Conservation (phyloP, 169 alveolate species). For the Amoebophrya sp. region DNA sequence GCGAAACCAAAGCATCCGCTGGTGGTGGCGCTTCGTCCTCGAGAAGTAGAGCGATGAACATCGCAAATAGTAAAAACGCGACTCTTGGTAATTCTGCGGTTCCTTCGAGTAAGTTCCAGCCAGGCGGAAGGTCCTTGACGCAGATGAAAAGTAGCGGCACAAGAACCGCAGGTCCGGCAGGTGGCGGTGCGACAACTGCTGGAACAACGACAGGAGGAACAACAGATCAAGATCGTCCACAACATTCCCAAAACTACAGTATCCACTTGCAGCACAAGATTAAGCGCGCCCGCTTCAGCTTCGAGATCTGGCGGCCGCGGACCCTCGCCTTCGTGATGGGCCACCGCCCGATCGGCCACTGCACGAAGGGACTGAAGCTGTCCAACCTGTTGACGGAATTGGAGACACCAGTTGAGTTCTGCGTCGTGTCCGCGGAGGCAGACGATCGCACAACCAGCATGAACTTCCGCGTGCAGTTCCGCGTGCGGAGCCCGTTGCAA, state of each 20-base stretch:
- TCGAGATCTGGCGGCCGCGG: slow-evolving; percentile 26
- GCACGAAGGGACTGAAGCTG: not conserved
- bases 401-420: not conserved
- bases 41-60: too few species aligned
- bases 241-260: too few species aligned
- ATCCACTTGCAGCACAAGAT: slow-evolving; percentile 1
- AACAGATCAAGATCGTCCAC: too few species aligned
- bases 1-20: too few species aligned
- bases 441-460: not conserved
- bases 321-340: not conserved
- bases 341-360: not conserved
- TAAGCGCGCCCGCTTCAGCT: not conserved
- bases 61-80: not conserved
- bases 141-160: too few species aligned
- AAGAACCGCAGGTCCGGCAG: too few species aligned
- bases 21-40: too few species aligned
- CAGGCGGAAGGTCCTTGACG: too few species aligned
- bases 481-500: not conserved
- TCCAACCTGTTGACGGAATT: not conserved
- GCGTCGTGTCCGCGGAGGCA: not conserved
- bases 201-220: too few species aligned
- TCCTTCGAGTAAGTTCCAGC: too few species aligned
- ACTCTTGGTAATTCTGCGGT: too few species aligned
- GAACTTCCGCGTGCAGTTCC: not conserved
- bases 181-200: too few species aligned